Conservation (phyloP, 2,329 filamentous ascomycete species). For the Claviceps monticola region DNA sequence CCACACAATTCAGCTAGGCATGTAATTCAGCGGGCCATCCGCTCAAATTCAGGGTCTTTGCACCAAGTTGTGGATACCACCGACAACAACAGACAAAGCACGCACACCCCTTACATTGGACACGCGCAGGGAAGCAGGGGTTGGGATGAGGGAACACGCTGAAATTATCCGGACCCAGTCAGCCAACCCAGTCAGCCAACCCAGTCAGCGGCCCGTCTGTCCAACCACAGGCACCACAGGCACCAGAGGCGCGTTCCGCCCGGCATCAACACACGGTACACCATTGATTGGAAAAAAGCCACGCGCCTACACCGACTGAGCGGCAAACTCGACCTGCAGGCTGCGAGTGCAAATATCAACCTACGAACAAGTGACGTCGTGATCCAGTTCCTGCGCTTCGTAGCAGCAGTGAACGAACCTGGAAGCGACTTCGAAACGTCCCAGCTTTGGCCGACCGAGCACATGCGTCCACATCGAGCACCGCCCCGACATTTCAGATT, state of each 20-base stretch:
- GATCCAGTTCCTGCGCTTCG: slow-evolving; percentile 1
- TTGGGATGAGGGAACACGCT: background rate
- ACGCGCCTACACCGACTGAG: background rate
- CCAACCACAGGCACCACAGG: slow-evolving; percentile 3
- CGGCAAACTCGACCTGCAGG: background rate
- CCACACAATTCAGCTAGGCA: background rate
- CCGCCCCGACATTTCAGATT: background rate
- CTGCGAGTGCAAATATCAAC: background rate
- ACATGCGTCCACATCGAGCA: background rate
- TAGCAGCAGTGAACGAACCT: background rate
- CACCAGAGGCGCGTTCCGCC: background rate
- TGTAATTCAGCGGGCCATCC: background rate
- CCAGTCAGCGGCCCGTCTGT: background rate
- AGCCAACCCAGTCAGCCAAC: background rate
- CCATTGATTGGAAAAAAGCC: slow-evolving; percentile 1
- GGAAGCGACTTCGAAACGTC: too few species aligned
- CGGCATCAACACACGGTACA: background rate
- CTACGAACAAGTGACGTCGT: slow-evolving; percentile 4
- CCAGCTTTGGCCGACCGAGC: background rate
- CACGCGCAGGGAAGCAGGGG: too few species aligned
- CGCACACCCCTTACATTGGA: too few species aligned
- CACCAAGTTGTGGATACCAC: background rate
- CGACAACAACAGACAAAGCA: too few species aligned
- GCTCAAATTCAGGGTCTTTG: background rate
- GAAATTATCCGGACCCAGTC: background rate